Percentiles rank a stretch among this genome's conserved stretches.
phyloP scores from a whole-genome alignment of 306 rosid species.

The Amphicarpaea edgeworthii region DNA sequence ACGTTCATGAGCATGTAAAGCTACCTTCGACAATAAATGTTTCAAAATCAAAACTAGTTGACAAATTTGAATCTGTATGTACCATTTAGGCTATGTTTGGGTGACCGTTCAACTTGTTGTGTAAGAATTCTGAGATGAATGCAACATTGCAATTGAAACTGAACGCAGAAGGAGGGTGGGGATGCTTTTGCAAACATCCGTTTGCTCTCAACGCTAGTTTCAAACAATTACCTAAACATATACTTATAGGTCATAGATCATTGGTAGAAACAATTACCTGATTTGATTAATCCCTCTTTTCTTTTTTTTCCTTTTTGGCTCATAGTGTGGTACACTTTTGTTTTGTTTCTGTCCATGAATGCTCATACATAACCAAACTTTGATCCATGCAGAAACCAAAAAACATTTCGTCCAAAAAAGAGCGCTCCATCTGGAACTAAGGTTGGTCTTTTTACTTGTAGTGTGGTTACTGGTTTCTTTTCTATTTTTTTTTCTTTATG shows the following conservation, averaged over 20 bases:
- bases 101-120: too few relatives aligned
- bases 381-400: constrained; percentile 69
- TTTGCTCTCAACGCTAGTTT: too few relatives aligned
- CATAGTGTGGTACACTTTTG: constrained; percentile 5
- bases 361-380: constrained; percentile 26
- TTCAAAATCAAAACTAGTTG: constrained; percentile 11
- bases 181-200: too few relatives aligned
- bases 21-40: constrained; percentile 14
- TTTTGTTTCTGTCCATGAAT: neutral
- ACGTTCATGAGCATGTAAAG: neutral
- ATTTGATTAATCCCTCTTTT: constrained; percentile 1
- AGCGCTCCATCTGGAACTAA: constrained; percentile 86
- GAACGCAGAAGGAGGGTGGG: too few relatives aligned
- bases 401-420: constrained; percentile 88
- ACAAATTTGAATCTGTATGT: neutral
- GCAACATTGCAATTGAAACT: too few relatives aligned
- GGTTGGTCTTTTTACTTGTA: constrained; percentile 51
- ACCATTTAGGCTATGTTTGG: too few relatives aligned
- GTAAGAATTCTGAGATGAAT: too few relatives aligned
- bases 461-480: constrained; percentile 20
- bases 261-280: constrained; percentile 4
- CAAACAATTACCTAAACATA: too few relatives aligned
- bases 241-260: neutral
- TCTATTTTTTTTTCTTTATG: neutral
- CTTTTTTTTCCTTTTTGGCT: neutral